These are phyloP conservation scores for Beauveria sp. DNA, from an alignment of 2,329 filamentous ascomycete species.

Conservation along the genomic window DNA sequence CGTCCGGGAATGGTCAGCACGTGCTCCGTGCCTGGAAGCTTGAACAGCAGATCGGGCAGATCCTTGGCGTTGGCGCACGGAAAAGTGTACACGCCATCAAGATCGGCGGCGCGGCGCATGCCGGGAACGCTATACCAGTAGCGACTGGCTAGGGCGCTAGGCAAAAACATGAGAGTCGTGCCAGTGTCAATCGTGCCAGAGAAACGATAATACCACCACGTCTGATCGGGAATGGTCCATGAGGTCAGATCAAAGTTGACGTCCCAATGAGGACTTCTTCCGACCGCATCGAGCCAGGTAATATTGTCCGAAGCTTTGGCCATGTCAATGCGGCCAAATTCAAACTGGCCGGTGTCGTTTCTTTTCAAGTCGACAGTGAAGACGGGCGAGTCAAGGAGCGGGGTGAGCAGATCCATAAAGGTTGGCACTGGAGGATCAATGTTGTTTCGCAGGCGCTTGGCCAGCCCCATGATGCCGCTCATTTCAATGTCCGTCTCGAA, in stretches of 20 bases:
- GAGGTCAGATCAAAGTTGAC: slow-evolving; percentile 41
- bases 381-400: slow-evolving; percentile 31
- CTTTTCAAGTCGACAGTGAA: slow-evolving; percentile 44
- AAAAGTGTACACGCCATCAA: slow-evolving; percentile 45
- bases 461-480: slow-evolving; percentile 46
- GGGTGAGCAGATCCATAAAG: slow-evolving; percentile 37
- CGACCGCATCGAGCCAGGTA: slow-evolving; percentile 32
- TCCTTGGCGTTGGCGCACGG: slow-evolving; percentile 45
- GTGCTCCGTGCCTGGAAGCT: slow-evolving; percentile 41
- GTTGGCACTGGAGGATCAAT: slow-evolving; percentile 34
- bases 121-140: slow-evolving; percentile 53
- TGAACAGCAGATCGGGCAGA: slow-evolving; percentile 51
- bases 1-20: slow-evolving; percentile 45
- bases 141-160: slow-evolving; percentile 43
- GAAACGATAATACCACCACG: slow-evolving; percentile 40
- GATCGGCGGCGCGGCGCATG: slow-evolving; percentile 38
- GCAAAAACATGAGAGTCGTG: slow-evolving; percentile 57
- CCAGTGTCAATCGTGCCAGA: slow-evolving; percentile 60
- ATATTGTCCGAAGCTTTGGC: slow-evolving; percentile 31
- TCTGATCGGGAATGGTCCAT: slow-evolving; percentile 37
- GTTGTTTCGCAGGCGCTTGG: slow-evolving; percentile 37
- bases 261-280: slow-evolving; percentile 31
- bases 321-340: slow-evolving; percentile 42
- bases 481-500: slow-evolving; percentile 35
- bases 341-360: slow-evolving; percentile 40